Evolutionary conservation across 2,329 filamentous ascomycete species (phyloP), one percentile per base, ranked within the genome.

Genomic region (Didymella sp.): DNA sequence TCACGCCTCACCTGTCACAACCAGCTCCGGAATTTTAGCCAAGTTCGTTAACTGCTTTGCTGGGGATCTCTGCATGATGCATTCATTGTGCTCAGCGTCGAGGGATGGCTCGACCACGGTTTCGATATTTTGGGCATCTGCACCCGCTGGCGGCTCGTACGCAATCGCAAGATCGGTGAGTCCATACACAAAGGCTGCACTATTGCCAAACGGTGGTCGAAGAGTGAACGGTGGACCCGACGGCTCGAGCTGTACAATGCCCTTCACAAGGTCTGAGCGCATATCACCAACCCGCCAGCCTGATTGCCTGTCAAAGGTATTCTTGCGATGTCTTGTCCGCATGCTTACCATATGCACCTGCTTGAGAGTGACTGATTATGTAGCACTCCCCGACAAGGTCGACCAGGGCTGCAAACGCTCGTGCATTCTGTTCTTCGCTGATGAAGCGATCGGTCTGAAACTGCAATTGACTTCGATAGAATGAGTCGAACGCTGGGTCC

Each of bases 1-100:
- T 48, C 81, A 83, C 3, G 85, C 80, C 53, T 86, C 81, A 0
- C 76, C 75, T 0, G 83, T 86, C 24, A 85, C 64, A 15, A 87
- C 59, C 1, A 83, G 69, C 5, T 83, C 79, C 0, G 79, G 80
- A 6, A 85, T 75, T 15, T 76, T 74, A 2, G 70, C 64, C 7
- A 88, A 69, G 28, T 86, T 82, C 6, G 71, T 67, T 13, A 88
- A 72, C 61, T 79, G 71, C 19, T 79, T 78, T 9, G 77, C 73
- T 2, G 77, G 47, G 6, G 25, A 19, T 2, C 4, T 17, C 22
- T 31, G 37, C 52, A 80, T 62, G 13, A 78, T 70, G 55, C 78
- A 81, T 2, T 72, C 69, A 51, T 69, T 63, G 33, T 68, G 60
- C 4, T 73, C 55, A 1, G 63, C 61, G 15, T 72, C 61, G 2